Evolutionary conservation across 169 alveolate species (phyloP).

Genomic region (Eimeria maxima): DNA sequence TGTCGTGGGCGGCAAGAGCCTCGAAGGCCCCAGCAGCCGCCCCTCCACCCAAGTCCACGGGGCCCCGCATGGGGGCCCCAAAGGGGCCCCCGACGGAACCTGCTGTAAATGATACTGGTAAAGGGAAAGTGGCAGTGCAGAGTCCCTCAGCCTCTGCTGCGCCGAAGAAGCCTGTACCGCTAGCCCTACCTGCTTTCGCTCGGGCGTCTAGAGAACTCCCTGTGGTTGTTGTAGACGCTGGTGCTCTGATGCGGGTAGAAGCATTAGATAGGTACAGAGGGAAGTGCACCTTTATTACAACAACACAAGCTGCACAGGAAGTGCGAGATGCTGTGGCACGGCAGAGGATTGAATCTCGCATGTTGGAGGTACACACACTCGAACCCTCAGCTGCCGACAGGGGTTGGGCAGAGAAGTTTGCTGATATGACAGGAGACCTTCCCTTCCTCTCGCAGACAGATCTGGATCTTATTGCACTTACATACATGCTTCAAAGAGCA

Average conservation of each 20-base stretch:
- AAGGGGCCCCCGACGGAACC: background rate
- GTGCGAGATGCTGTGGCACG: slow-evolving; percentile 88
- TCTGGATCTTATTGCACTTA: slow-evolving; percentile 83
- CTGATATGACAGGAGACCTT: slow-evolving; percentile 81
- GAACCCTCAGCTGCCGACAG: slow-evolving; percentile 81
- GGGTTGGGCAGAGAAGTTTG: slow-evolving; percentile 82
- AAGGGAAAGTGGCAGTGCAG: background rate
- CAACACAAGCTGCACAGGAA: slow-evolving; percentile 86
- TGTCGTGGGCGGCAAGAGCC: background rate
- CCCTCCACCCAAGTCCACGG: background rate
- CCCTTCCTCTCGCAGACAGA: slow-evolving; percentile 77
- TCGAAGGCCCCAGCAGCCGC: background rate
- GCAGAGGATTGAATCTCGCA: slow-evolving; percentile 32
- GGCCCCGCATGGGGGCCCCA: slow-evolving; percentile 23
- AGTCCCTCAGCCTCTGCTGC: background rate
- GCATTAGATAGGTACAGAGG: slow-evolving; percentile 71
- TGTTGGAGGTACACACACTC: slow-evolving; percentile 65
- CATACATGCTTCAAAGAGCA: slow-evolving; percentile 82
- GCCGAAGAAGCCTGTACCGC: background rate
- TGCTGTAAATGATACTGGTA: background rate
- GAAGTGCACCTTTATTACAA: slow-evolving; percentile 83
- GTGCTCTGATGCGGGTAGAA: slow-evolving; percentile 85
- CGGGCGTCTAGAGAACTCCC: slow-evolving; percentile 20
- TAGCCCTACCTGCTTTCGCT: slow-evolving; percentile 6
- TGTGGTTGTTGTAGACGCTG: slow-evolving; percentile 86